phyloP scores from a whole-genome alignment of 768 basidiomycete species.

The Tricholoma terreum region DNA sequence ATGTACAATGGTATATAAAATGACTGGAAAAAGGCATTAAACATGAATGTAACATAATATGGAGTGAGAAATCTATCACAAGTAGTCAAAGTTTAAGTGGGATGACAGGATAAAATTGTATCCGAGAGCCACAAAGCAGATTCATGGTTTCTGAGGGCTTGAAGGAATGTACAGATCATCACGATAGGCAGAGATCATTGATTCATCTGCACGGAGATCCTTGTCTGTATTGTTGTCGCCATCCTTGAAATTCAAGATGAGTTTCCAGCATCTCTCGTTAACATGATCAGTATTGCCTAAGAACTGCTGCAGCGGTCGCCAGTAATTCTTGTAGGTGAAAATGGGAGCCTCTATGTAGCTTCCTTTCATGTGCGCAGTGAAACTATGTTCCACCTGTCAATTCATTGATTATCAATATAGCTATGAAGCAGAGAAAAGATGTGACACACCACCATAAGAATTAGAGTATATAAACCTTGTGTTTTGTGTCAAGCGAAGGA shows the following conservation, averaged over 20 bases:
- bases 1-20: neutral
- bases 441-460: conserved; percentile 3
- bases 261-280: conserved; percentile 2
- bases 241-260: neutral
- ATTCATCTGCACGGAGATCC: conserved; percentile 2
- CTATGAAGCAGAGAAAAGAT: neutral
- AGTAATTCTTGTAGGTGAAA: too few relatives aligned
- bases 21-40: neutral
- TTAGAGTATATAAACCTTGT: conserved; percentile 7
- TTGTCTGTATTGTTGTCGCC: neutral
- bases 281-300: neutral
- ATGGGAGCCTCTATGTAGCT: too few relatives aligned
- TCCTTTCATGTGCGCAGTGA: too few relatives aligned
- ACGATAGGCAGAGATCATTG: conserved; percentile 5
- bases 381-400: too few relatives aligned
- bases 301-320: too few relatives aligned
- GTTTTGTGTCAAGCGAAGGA: conserved; percentile 1
- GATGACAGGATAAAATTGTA: too few relatives aligned
- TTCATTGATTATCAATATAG: neutral
- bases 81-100: too few relatives aligned
- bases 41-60: neutral
- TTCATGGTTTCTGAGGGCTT: conserved; percentile 10
- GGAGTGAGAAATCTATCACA: neutral
- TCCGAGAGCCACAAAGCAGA: neutral
- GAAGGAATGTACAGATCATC: conserved; percentile 7